Conservation (phyloP, 768 basidiomycete genomes). For the Austroboletus festivus region DNA sequence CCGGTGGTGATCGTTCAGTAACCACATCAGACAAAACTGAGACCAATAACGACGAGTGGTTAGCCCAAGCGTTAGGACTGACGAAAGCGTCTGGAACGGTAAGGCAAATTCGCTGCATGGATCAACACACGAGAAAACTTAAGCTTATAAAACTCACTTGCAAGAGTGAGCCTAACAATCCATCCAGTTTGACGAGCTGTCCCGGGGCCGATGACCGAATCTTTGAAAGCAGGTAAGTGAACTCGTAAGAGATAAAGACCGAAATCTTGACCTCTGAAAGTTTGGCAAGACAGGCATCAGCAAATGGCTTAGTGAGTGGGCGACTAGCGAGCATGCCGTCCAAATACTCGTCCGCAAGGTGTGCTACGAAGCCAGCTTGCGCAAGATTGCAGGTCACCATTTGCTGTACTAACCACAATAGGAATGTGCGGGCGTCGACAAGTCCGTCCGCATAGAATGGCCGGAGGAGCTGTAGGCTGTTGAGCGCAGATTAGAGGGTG, state of each 20-base stretch:
- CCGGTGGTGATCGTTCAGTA: constrained; percentile 19
- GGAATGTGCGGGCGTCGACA: constrained; percentile 74
- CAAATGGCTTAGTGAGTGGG: constrained; percentile 65
- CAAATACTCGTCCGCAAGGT: constrained; percentile 78
- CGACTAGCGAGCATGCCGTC: constrained; percentile 64
- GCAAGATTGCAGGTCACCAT: constrained; percentile 77
- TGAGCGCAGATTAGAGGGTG: constrained; percentile 2
- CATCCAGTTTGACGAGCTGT: constrained; percentile 52
- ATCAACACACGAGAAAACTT: not conserved
- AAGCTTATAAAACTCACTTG: constrained; percentile 45
- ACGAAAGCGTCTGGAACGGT: constrained; percentile 72
- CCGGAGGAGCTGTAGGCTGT: constrained; percentile 66
- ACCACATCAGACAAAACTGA: constrained; percentile 43
- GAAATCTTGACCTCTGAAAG: constrained; percentile 53
- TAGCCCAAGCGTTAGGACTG: constrained; percentile 65
- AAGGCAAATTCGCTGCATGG: constrained; percentile 60
- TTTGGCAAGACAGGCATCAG: constrained; percentile 67
- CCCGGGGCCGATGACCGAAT: constrained; percentile 55
- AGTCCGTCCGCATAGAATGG: constrained; percentile 79
- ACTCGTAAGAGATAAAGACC: not conserved
- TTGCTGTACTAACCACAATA: constrained; percentile 77
- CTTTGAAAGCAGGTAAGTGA: constrained; percentile 33
- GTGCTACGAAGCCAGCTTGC: constrained; percentile 72
- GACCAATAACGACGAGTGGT: constrained; percentile 40
- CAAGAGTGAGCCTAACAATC: constrained; percentile 52